Evolutionary conservation across 495 filamentous ascomycete species (phyloP), one percentile per base, ranked within the genome.

Genomic region (Aspergillus heteromorphus): DNA sequence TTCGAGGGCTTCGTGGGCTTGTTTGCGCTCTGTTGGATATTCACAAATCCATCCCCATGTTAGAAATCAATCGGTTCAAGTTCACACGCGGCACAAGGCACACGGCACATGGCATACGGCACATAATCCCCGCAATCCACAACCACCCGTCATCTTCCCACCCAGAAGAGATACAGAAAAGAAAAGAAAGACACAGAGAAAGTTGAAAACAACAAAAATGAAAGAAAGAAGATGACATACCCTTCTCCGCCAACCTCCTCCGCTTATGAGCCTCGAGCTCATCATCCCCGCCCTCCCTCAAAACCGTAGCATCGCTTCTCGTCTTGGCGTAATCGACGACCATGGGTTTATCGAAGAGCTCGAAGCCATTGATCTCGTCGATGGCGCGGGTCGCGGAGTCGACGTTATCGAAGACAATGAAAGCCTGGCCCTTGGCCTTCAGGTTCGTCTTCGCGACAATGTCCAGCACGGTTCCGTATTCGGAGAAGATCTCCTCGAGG

Each of bases 261-360:
- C 88, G 74, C 79, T 96, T 96, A 69, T 97, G 92, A 49, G 76
- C 74, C 71, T 97, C 92, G 49, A 97, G 84, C 64, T 89, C 89
- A 5, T 95, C 87, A 25, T 83, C 81, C 27, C 80, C 85, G n/a
- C 85, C 85, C 18, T 83, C 79, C 48, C 71, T 73, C 64, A 85
- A 71, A 5, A 97, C 91, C 0, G 87, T 95, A 13, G 88, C 90
- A 76, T 99, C 93, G 65, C 91, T 96, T 21, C 82, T 79, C 4
- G 89, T 92, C 65, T 84, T 85, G 21, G 93, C 95, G 63, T 89
- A 89, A 7, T 88, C 89, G 42, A 97, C 65, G 19, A 85, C 76
- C 90, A 99, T 96, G 2, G 89, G 86, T 74, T 96, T 95, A 20
- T 88, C 91, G 61, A 95, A 96, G 14, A 99, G 74, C 56, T 95